Conservation (phyloP, 306 rosid genomes). For the Trifolium pratense region DNA sequence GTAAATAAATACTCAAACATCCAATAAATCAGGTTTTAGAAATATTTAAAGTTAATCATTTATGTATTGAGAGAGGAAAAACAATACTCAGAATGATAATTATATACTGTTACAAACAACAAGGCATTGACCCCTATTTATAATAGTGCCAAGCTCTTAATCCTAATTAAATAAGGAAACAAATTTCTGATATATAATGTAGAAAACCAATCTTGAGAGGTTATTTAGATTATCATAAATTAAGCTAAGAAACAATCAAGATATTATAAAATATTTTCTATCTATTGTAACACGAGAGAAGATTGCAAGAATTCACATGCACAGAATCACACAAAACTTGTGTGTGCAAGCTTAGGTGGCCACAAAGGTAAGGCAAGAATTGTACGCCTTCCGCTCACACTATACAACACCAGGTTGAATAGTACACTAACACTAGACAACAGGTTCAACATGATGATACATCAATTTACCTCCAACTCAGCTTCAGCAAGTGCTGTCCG, state of each 20-base stretch:
- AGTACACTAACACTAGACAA: slow-evolving; percentile 5
- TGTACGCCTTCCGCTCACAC: slow-evolving; percentile 8
- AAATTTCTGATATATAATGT: background rate
- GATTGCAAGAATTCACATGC: slow-evolving; percentile 7
- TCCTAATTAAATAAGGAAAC: background rate
- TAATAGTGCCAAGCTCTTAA: background rate
- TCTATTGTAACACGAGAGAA: slow-evolving; percentile 12
- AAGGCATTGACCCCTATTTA: background rate
- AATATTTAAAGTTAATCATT: slow-evolving; percentile 14
- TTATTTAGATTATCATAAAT: background rate
- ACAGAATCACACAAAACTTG: slow-evolving; percentile 5
- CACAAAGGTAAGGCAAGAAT: background rate
- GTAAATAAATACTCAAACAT: slow-evolving; percentile 40
- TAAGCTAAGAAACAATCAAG: background rate
- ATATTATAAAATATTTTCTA: slow-evolving; percentile 11
- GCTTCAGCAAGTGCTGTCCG: slow-evolving; percentile 99
- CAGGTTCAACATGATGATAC: slow-evolving; percentile 11
- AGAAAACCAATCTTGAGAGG: background rate
- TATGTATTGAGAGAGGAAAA: background rate
- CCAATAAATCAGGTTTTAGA: slow-evolving; percentile 26
- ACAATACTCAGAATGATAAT: background rate
- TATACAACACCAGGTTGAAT: slow-evolving; percentile 30
- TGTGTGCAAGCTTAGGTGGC: background rate
- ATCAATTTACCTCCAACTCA: slow-evolving; percentile 81
- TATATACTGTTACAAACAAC: no score